Conservation (phyloP, 441 rosid genomes). For the Biscutella laevigata region DNA sequence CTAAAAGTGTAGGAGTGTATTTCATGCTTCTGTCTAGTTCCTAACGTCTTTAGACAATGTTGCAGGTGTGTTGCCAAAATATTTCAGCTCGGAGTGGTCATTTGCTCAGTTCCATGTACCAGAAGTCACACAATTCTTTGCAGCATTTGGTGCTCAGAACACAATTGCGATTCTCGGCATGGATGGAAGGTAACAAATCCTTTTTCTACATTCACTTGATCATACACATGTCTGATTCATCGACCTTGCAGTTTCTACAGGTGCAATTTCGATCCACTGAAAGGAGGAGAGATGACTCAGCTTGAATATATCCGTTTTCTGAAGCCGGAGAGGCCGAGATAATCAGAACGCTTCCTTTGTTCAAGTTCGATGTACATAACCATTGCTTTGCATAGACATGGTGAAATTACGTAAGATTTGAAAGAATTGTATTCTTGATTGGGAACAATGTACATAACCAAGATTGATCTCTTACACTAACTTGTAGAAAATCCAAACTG, state of each 20-base stretch:
- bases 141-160: conserved; percentile 78
- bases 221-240: background rate
- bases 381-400: conserved; percentile 12
- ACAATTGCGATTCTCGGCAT: conserved; percentile 60
- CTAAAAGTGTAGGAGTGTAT: conserved; percentile 18
- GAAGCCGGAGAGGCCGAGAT: conserved; percentile 38
- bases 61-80: conserved; percentile 79
- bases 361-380: conserved; percentile 7
- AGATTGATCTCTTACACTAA: background rate
- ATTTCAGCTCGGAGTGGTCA: conserved; percentile 97
- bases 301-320: conserved; percentile 62
- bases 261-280: conserved; percentile 70
- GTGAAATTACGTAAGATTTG: background rate
- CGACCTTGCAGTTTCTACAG: conserved; percentile 57
- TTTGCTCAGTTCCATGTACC: conserved; percentile 82
- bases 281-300: conserved; percentile 82
- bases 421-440: conserved; percentile 11
- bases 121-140: conserved; percentile 60
- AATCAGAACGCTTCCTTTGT: conserved; percentile 9
- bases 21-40: conserved; percentile 2
- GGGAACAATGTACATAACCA: conserved; percentile 12
- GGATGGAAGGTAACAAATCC: conserved; percentile 65
- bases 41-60: conserved; percentile 1
- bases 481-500: background rate
- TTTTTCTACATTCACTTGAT: background rate